Conservation (phyloP, 2,329 filamentous ascomycete species). For the Monilinia vaccinii-corymbosi region DNA sequence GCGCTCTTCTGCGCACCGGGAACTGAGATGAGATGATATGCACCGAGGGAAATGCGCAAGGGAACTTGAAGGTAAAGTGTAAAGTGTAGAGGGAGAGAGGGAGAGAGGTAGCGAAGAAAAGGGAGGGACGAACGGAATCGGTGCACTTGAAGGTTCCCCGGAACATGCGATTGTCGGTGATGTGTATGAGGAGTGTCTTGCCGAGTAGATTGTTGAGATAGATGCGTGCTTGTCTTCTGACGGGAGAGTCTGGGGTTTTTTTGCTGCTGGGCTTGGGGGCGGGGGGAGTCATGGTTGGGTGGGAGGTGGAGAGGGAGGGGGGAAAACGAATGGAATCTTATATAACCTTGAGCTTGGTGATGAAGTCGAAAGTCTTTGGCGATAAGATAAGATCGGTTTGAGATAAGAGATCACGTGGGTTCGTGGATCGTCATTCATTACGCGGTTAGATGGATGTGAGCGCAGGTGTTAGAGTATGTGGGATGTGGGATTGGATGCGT, state of each 20-base stretch:
- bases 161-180: slow-evolving; percentile 79
- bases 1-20: neutral
- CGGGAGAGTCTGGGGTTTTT: neutral
- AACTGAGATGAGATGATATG: neutral
- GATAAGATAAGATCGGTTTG: slow-evolving; percentile 17
- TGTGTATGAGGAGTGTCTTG: slow-evolving; percentile 69
- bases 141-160: slow-evolving; percentile 90
- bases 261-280: neutral
- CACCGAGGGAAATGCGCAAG: neutral
- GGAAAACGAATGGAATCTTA: neutral
- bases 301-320: neutral
- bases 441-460: slow-evolving; percentile 1
- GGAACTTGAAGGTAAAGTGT: neutral
- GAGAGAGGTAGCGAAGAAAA: neutral
- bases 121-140: slow-evolving; percentile 57
- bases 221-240: slow-evolving; percentile 40
- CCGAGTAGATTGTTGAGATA: slow-evolving; percentile 62
- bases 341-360: neutral
- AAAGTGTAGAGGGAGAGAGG: neutral
- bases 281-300: neutral
- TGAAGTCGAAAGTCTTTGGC: neutral
- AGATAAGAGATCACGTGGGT: slow-evolving; percentile 12
- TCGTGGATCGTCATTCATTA: slow-evolving; percentile 5
- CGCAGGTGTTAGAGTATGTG: neutral
- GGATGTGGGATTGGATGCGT: neutral